A percentile compares a stretch with the other conserved stretches of the same genome.
Evolutionary conservation across 2,329 filamentous ascomycete genomes (phyloP).

Genomic region (Trichoderma guizhouense): DNA sequence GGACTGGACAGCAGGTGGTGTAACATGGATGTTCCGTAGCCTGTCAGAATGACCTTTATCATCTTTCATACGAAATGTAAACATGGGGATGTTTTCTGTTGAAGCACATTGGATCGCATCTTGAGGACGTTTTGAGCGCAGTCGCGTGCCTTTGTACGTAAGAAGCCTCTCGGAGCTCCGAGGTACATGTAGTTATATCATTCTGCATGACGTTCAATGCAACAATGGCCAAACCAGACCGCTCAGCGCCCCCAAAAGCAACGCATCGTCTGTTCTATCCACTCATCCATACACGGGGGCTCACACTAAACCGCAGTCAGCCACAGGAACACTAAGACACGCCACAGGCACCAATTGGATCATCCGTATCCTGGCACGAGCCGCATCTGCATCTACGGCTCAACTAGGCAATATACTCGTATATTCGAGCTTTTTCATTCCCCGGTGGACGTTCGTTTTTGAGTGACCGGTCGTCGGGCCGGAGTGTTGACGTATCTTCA

Average conservation of each 20-base stretch:
- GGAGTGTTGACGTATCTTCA: background rate
- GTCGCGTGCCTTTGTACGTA: background rate
- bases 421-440: background rate
- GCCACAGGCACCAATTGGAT: background rate
- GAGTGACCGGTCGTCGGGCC: background rate
- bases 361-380: background rate
- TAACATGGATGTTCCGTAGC: conserved; percentile 11
- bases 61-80: background rate
- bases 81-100: background rate
- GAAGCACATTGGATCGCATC: background rate
- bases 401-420: no score
- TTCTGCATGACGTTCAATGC: background rate
- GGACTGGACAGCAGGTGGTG: conserved; percentile 8
- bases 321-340: background rate
- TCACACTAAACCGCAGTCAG: background rate
- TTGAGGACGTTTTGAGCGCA: background rate
- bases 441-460: background rate
- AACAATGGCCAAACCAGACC: background rate
- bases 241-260: background rate
- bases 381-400: background rate
- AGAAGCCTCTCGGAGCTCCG: background rate
- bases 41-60: conserved; percentile 14
- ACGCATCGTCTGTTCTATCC: background rate
- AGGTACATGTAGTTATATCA: background rate
- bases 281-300: background rate